Percentiles rank a stretch among this genome's conserved stretches.
phyloP scores from a whole-genome alignment of 176 grass and related monocot genomes.

The Chloris gayana region DNA sequence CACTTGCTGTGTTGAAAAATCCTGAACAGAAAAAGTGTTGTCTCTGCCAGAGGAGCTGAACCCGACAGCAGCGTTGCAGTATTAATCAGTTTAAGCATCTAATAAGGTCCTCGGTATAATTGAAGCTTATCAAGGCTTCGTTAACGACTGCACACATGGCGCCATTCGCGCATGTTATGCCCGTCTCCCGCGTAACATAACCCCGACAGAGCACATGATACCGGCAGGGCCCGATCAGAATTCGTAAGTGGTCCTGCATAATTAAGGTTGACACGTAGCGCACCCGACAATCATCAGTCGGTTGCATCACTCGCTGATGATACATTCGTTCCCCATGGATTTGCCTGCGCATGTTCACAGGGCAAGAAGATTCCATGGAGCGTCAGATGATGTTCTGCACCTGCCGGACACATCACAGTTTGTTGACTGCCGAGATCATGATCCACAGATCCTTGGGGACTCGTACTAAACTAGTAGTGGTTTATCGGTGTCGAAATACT shows the following conservation, averaged over 20 bases:
- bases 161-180: neutral
- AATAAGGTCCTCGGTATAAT: no score
- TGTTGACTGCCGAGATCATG: neutral
- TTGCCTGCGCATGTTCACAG: neutral
- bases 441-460: constrained; percentile 2
- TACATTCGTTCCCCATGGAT: neutral
- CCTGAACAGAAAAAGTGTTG: neutral
- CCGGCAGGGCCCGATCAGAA: neutral
- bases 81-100: neutral
- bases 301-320: neutral
- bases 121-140: neutral
- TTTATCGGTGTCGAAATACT: neutral
- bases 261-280: neutral
- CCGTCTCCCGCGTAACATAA: neutral
- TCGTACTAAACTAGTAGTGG: neutral
- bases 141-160: neutral
- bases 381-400: neutral
- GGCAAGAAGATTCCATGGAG: neutral
- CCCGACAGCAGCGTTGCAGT: neutral
- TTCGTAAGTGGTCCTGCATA: neutral
- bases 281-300: neutral
- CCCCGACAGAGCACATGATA: neutral
- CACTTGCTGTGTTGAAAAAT: no score
- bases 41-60: neutral
- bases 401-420: neutral